A percentile compares a stretch with the other conserved stretches of the same genome.
Evolutionary conservation across 768 basidiomycete genomes (phyloP).

Genomic region (Hypsizygus marmoreus): DNA sequence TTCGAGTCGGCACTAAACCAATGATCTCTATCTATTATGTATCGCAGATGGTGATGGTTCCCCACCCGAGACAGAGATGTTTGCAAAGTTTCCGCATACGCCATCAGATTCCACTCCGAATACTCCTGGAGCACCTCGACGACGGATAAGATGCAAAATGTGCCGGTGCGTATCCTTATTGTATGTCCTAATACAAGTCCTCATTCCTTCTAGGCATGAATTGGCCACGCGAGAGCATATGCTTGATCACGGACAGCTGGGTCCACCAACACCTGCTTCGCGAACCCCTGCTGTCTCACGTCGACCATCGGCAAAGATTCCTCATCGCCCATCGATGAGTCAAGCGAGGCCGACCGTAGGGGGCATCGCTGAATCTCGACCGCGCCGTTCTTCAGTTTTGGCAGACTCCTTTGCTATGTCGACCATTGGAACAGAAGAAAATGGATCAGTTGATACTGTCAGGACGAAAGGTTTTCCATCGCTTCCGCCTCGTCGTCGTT

Average conservation of each 20-base stretch:
- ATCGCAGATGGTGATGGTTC: constrained; percentile 73
- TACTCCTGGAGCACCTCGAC: constrained; percentile 53
- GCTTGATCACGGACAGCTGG: constrained; percentile 85
- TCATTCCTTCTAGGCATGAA: constrained; percentile 55
- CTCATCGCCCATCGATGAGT: constrained; percentile 24
- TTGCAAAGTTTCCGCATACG: constrained; percentile 71
- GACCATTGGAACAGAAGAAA: constrained; percentile 30
- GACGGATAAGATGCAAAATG: constrained; percentile 88
- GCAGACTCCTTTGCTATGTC: constrained; percentile 42
- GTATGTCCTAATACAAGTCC: background rate
- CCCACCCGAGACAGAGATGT: constrained; percentile 66
- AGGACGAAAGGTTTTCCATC: constrained; percentile 6
- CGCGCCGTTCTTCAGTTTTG: constrained; percentile 34
- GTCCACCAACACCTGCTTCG: constrained; percentile 61
- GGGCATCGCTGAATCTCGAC: constrained; percentile 20
- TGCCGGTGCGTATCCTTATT: constrained; percentile 58
- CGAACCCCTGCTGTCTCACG: constrained; percentile 41
- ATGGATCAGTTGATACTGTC: constrained; percentile 16
- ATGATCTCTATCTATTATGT: constrained; percentile 9
- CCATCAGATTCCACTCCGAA: constrained; percentile 61
- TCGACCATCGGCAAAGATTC: constrained; percentile 20
- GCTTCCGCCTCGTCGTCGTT: constrained; percentile 10
- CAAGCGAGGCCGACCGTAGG: constrained; percentile 24
- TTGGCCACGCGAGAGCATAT: constrained; percentile 92
- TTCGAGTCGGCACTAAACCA: constrained; percentile 20